Percentiles rank a stretch among this genome's conserved stretches.
phyloP scores from a whole-genome alignment of 257 asterid species.

The Capsicum chinense region DNA sequence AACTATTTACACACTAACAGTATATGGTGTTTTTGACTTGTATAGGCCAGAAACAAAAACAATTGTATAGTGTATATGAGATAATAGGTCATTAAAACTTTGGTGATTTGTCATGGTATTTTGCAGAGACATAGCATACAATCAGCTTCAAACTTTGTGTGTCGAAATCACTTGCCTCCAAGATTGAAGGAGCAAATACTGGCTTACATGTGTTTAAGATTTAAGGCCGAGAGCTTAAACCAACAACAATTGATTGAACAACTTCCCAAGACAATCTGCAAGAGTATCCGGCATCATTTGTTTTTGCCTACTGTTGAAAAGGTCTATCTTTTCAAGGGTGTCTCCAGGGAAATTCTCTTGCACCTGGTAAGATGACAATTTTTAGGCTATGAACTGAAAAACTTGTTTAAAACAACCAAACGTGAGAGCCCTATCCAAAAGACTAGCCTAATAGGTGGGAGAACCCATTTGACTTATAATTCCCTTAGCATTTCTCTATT shows the following conservation, averaged over 20 bases:
- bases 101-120: not conserved
- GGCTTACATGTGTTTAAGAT: conserved; percentile 85
- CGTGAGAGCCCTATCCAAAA: too few species aligned
- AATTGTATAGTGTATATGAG: not conserved
- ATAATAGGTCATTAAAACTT: not conserved
- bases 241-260: conserved; percentile 84
- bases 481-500: too few species aligned
- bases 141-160: conserved; percentile 82
- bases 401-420: too few species aligned
- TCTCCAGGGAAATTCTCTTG: conserved; percentile 66
- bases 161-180: conserved; percentile 72
- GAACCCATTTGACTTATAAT: too few species aligned
- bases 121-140: conserved; percentile 78
- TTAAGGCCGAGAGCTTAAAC: conserved; percentile 90
- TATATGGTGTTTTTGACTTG: not conserved
- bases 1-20: too few species aligned
- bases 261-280: conserved; percentile 77
- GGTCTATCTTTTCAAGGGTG: conserved; percentile 78
- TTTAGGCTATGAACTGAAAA: not conserved
- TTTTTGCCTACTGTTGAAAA: conserved; percentile 74
- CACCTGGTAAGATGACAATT: conserved; percentile 53
- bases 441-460: too few species aligned
- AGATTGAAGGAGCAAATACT: conserved; percentile 81
- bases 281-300: conserved; percentile 70
- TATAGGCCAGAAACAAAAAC: not conserved